These are phyloP conservation scores for Backusella parvicylindrica DNA, from an alignment of 192 early-diverging fungal genomes.

Conservation along the genomic window DNA sequence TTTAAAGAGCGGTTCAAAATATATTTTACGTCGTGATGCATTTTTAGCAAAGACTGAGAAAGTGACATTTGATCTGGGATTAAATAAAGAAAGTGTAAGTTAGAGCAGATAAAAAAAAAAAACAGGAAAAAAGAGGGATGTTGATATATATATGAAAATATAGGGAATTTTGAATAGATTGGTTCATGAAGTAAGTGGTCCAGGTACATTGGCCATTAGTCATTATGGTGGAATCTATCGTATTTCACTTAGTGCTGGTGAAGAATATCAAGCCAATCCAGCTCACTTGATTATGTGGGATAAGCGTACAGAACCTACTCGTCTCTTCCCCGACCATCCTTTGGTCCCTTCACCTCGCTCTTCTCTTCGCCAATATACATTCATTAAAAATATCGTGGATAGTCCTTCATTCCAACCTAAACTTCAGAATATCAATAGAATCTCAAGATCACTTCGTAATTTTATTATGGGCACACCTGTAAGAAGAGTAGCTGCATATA, in stretches of 20 bases:
- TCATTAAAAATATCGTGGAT: conserved; percentile 39
- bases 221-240: conserved; percentile 66
- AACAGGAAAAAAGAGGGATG: neutral
- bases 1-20: conserved; percentile 51
- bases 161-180: conserved; percentile 56
- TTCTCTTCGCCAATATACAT: conserved; percentile 36
- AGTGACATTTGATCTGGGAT: conserved; percentile 45
- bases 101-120: neutral
- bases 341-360: conserved; percentile 37
- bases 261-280: conserved; percentile 72
- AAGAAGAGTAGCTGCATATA: no score
- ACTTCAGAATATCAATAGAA: conserved; percentile 25
- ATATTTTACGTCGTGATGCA: conserved; percentile 60
- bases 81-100: conserved; percentile 33
- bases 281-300: conserved; percentile 57
- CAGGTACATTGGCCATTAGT: conserved; percentile 65
- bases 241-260: conserved; percentile 59
- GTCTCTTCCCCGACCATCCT: conserved; percentile 30
- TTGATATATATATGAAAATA: neutral
- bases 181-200: conserved; percentile 60
- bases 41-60: conserved; percentile 58
- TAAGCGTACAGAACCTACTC: conserved; percentile 43
- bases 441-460: conserved; percentile 24
- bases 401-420: conserved; percentile 40
- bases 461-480: conserved; percentile 39